Evolutionary conservation across 768 basidiomycete genomes (phyloP).

Genomic region (Boletellus emodensis): DNA sequence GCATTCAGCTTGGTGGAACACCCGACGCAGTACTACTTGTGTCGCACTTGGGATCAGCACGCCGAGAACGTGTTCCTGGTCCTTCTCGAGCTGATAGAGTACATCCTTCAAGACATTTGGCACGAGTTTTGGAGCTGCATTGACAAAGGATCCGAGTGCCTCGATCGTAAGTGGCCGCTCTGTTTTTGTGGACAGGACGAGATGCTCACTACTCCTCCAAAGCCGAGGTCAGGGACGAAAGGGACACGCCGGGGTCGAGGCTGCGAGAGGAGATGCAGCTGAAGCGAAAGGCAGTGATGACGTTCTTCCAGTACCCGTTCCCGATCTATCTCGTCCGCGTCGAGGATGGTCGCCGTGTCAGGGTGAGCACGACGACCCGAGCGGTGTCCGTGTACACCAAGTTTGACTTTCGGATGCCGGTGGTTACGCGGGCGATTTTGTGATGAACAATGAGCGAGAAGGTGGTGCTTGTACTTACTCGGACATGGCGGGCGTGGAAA

Average conservation of each 20-base stretch:
- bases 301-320: slow-evolving; percentile 14
- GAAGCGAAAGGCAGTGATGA: slow-evolving; percentile 17
- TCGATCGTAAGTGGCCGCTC: slow-evolving; percentile 2
- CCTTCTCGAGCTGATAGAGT: slow-evolving; percentile 16
- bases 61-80: slow-evolving; percentile 14
- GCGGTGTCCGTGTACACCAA: slow-evolving; percentile 8
- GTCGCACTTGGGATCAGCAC: slow-evolving; percentile 19
- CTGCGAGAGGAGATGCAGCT: slow-evolving; percentile 9
- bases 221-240: slow-evolving; percentile 1
- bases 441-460: not conserved
- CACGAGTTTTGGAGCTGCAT: not conserved
- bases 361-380: slow-evolving; percentile 13
- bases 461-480: too few relatives aligned
- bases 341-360: slow-evolving; percentile 11
- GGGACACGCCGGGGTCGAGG: slow-evolving; percentile 1
- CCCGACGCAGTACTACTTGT: slow-evolving; percentile 16
- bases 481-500: too few relatives aligned
- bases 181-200: not conserved
- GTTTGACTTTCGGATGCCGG: slow-evolving; percentile 18
- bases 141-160: not conserved
- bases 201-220: not conserved
- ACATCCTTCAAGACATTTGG: slow-evolving; percentile 3
- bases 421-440: slow-evolving; percentile 15
- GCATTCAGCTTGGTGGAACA: not conserved
- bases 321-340: slow-evolving; percentile 17